A percentile compares a stretch with the other conserved stretches of the same genome.
These are phyloP conservation scores for Candida ovalis DNA, from an alignment of 805 yeast species.

Conservation along the genomic window DNA sequence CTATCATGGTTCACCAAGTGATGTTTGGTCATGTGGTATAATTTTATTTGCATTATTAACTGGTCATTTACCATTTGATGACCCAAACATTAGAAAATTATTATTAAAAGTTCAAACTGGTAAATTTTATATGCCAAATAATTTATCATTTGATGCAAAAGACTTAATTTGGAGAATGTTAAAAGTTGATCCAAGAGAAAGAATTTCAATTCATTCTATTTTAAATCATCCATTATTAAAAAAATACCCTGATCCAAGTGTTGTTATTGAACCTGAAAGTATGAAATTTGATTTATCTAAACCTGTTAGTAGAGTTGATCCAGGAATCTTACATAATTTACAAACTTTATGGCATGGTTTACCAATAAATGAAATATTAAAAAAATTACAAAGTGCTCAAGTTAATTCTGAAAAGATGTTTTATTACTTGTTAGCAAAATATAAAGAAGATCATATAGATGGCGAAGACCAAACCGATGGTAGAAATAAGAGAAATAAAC, in stretches of 20 bases:
- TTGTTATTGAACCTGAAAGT: constrained; percentile 7
- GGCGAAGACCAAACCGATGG: constrained; percentile 15
- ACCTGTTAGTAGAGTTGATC: constrained; percentile 37
- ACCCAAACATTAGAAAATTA: constrained; percentile 69
- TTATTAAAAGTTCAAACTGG: constrained; percentile 76
- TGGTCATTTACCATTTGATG: constrained; percentile 82
- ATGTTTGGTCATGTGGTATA: constrained; percentile 88
- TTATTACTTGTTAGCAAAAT: constrained; percentile 32
- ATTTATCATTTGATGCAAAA: constrained; percentile 60
- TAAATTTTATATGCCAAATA: constrained; percentile 65
- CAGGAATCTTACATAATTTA: constrained; percentile 49
- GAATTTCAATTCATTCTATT: constrained; percentile 68
- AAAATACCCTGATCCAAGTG: constrained; percentile 47
- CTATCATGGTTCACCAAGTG: constrained; percentile 82
- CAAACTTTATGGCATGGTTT: constrained; percentile 57
- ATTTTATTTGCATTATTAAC: constrained; percentile 74
- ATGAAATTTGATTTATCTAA: constrained; percentile 22
- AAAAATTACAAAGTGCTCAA: constrained; percentile 23
- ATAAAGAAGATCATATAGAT: constrained; percentile 27
- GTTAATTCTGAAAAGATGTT: constrained; percentile 35
- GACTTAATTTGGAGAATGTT: constrained; percentile 64
- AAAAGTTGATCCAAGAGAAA: constrained; percentile 62
- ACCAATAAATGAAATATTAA: constrained; percentile 32
- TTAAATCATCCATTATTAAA: constrained; percentile 52
- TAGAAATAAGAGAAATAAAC: constrained; percentile 11